These are phyloP conservation scores for Ogataea siamensis DNA, from an alignment of 805 yeast species.

Conservation along the genomic window DNA sequence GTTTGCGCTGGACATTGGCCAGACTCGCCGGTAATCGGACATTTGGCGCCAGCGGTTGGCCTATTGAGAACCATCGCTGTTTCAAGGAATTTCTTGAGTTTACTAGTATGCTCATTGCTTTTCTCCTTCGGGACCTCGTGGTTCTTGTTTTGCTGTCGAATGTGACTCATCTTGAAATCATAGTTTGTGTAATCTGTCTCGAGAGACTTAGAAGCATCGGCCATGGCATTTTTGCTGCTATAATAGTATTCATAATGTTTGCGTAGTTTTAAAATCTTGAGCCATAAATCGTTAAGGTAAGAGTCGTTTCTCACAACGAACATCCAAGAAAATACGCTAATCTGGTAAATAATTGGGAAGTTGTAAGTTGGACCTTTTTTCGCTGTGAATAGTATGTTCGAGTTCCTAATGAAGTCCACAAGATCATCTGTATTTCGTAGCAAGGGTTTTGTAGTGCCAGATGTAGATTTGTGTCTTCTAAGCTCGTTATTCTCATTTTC, in stretches of 20 bases:
- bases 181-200: conserved; percentile 34
- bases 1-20: conserved; percentile 27
- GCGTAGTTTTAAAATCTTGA: conserved; percentile 35
- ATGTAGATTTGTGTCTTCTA: conserved; percentile 8
- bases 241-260: conserved; percentile 38
- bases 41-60: conserved; percentile 9
- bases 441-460: conserved; percentile 11
- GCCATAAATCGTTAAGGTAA: conserved; percentile 52
- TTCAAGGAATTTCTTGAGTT: conserved; percentile 34
- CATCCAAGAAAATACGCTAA: conserved; percentile 55
- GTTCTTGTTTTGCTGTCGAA: conserved; percentile 19
- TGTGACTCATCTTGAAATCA: conserved; percentile 27
- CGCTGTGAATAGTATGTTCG: conserved; percentile 37
- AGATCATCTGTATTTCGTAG: conserved; percentile 26
- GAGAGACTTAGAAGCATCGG: conserved; percentile 31
- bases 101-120: conserved; percentile 32
- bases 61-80: conserved; percentile 22
- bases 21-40: conserved; percentile 27
- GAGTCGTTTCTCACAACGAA: conserved; percentile 60
- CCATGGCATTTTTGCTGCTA: conserved; percentile 31
- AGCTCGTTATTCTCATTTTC: conserved; percentile 30
- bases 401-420: conserved; percentile 34
- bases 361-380: conserved; percentile 35
- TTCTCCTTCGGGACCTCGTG: conserved; percentile 25
- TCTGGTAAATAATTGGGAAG: conserved; percentile 38